Conservation (phyloP, 345 rosid genomes). For the Salix exigua region DNA sequence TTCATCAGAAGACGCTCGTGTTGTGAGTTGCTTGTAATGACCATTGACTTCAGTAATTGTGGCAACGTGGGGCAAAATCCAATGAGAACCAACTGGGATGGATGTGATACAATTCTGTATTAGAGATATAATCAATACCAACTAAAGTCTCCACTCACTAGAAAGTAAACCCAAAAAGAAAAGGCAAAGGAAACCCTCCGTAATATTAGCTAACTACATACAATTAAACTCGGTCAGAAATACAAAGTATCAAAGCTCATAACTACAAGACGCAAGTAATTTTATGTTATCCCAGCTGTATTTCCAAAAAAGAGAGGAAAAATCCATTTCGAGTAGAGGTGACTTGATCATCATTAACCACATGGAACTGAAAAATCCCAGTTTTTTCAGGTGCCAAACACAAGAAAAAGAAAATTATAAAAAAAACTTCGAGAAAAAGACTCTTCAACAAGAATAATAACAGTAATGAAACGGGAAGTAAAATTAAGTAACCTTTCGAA, state of each 20-base stretch:
- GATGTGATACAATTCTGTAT: slow-evolving; percentile 47
- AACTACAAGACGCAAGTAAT: background rate
- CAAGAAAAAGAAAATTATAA: background rate
- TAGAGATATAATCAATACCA: slow-evolving; percentile 22
- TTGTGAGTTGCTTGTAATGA: slow-evolving; percentile 21
- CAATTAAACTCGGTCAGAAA: background rate
- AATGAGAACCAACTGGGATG: slow-evolving; percentile 31
- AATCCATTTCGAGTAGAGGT: background rate
- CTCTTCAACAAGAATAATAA: background rate
- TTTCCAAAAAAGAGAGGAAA: background rate
- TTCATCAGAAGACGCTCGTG: slow-evolving; percentile 34
- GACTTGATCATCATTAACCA: background rate
- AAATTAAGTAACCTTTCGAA: slow-evolving; percentile 4
- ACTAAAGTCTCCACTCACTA: background rate
- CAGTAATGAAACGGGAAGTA: background rate
- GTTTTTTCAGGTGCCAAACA: background rate
- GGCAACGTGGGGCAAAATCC: slow-evolving; percentile 23
- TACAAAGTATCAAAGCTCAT: background rate
- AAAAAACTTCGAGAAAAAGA: background rate
- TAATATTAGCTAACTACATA: background rate
- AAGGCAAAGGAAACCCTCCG: background rate
- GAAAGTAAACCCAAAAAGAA: background rate
- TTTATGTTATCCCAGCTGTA: background rate
- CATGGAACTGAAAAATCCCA: background rate
- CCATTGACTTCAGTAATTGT: slow-evolving; percentile 15